Conservation (phyloP, 2,329 filamentous ascomycete species). For the Taxawa tesnikishii region DNA sequence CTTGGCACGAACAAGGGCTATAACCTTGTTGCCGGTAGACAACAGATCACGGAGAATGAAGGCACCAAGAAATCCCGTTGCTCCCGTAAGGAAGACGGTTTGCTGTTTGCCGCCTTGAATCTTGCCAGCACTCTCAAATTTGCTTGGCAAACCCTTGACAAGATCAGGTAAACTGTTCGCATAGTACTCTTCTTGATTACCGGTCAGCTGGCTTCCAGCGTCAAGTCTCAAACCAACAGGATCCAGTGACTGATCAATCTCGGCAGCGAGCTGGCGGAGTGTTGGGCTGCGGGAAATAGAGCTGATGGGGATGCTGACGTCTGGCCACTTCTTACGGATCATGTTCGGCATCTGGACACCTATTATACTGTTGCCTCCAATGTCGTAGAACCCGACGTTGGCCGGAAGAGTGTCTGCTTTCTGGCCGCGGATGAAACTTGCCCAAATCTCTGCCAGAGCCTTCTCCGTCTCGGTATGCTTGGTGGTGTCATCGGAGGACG, state of each 20-base stretch:
- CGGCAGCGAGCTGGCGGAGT: constrained; percentile 41
- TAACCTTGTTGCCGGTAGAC: constrained; percentile 41
- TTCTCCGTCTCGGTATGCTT: constrained; percentile 48
- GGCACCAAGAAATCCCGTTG: constrained; percentile 78
- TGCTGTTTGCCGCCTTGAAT: too few species aligned
- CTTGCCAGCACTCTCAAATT: constrained; percentile 18
- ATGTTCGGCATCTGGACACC: constrained; percentile 71
- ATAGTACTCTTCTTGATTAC: constrained; percentile 39
- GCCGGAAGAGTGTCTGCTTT: constrained; percentile 55
- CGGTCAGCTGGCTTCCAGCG: constrained; percentile 27
- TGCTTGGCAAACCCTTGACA: constrained; percentile 34
- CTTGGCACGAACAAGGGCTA: constrained; percentile 65
- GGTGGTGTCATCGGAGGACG: constrained; percentile 29
- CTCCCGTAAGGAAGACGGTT: constrained; percentile 74
- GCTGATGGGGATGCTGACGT: constrained; percentile 56
- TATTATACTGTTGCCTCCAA: constrained; percentile 69
- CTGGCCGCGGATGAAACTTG: constrained; percentile 52
- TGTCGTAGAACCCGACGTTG: constrained; percentile 60
- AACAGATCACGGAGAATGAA: constrained; percentile 70
- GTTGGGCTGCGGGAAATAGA: constrained; percentile 58
- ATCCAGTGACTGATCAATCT: constrained; percentile 38
- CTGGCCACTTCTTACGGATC: constrained; percentile 48
- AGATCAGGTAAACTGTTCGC: constrained; percentile 41
- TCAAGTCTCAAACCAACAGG: constrained; percentile 34
- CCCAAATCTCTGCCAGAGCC: constrained; percentile 60